phyloP scores from a whole-genome alignment of 352 stramenopile species.

The Phytophthora podocarpi region DNA sequence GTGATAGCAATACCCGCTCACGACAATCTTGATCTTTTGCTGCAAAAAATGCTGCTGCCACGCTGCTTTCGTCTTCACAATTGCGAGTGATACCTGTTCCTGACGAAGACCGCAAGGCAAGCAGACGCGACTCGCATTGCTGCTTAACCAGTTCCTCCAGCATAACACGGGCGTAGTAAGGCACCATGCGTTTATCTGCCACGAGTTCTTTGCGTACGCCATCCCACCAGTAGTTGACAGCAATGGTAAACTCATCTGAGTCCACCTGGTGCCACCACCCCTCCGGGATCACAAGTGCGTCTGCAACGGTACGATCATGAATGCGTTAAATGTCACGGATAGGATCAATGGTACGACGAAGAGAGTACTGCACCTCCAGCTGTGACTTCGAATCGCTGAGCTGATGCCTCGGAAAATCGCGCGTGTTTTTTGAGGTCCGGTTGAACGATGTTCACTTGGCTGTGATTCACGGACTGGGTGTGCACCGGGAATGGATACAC shows the following conservation, averaged over 20 bases:
- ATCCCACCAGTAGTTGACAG: conserved; percentile 86
- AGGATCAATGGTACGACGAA: not conserved
- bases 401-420: conserved; percentile 32
- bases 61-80: conserved; percentile 13
- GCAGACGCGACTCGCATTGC: conserved; percentile 38
- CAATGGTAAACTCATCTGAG: conserved; percentile 75
- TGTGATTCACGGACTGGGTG: conserved; percentile 83
- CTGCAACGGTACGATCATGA: conserved; percentile 29
- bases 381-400: conserved; percentile 40
- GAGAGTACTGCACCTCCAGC: conserved; percentile 50
- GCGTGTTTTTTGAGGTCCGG: conserved; percentile 42
- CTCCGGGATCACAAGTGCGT: conserved; percentile 79
- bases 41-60: conserved; percentile 13
- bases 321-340: conserved; percentile 5
- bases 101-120: conserved; percentile 15
- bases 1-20: conserved; percentile 42
- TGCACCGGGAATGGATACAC: conserved; percentile 70
- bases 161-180: conserved; percentile 73
- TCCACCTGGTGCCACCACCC: conserved; percentile 90
- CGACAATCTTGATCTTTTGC: conserved; percentile 25
- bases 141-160: conserved; percentile 64
- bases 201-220: conserved; percentile 62
- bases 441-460: conserved; percentile 53
- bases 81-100: not conserved
- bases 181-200: conserved; percentile 40